Base-by-base conservation (phyloP, 2,329 filamentous ascomycete genomes). In the Fusarium vanettenii region DNA sequence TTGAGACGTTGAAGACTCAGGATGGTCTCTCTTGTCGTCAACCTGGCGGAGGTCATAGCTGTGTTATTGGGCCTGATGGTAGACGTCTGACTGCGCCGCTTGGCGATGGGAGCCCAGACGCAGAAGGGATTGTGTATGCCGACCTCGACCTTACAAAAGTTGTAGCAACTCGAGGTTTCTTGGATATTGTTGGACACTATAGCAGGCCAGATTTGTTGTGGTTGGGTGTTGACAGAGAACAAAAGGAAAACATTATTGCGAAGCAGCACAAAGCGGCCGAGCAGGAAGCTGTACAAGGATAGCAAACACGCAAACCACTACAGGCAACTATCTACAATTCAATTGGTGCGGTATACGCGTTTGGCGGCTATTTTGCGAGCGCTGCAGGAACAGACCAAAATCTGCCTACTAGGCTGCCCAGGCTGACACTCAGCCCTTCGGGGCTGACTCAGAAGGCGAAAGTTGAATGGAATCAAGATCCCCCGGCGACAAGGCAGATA, bases 81-180 rank as follows among this genome's bases (percentile, higher is more conserved):
- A 69, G 73, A 9, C 70, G 67, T 2, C 35, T 79, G 33, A 79
- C 78, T 0, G 45, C 56, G 0, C 61, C 76, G 1, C 20, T 79
- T 3, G 72, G 66, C 0, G 70, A 74, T 10, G 76, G 73, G 2
- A 69, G 66, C 13, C 56, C 65, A 0, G 61, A 70, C 18, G 66
- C 55, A 1, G 88, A 90, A 74, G 84, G 85, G 3, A 85, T 90
- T 20, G 70, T 90, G 25, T 86, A 84, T 66, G 87, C 87, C 1
- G 86, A 90, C 59, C 72, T 90, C 41, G 85, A 89, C 43, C 75
- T 90, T 52, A 79, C 79, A 20, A 81, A 82, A 41, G 82, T 85
- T 11, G 81, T 84, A n/a, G 80, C 82, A 31, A 82, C 83, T 0
- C 80, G 83, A 37, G 81, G 81, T 0, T 84, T 85, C 56, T 81